Evolutionary conservation across 805 yeast species (phyloP), one percentile per base, ranked within the genome.

Genomic region (Osmozyma mogii): DNA sequence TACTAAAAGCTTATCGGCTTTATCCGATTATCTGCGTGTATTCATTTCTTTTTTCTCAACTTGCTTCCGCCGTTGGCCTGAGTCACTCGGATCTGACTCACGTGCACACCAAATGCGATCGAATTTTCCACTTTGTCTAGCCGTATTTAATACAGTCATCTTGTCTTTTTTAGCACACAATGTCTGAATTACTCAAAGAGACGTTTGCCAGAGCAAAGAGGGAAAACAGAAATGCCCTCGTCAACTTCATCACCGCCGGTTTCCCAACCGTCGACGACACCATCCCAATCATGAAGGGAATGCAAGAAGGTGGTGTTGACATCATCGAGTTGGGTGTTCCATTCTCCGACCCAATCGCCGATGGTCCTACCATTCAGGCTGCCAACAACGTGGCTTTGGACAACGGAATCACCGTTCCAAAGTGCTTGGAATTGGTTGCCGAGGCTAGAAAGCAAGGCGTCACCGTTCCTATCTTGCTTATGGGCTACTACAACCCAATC

Each of bases 401-500:
- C 15, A 89, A 92, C 47, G 94, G 94, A 9, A 73, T 87, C 36
- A 79, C 85, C 17, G 76, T 85, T 39, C 52, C 62, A 6, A 65
- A 68, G 47, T 77, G 85, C 41, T 60, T 92, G 36, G 87, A 82
- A 10, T 52, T 84, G 25, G 84, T 92, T 15, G 58, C 64, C 35
- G 51, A 71, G 43, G 96, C 97, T 18, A 74, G 99, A 61, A 61
- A 58, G 4, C 71, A 67, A 19, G 97, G 98, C 34, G 84, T 92
- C 32, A 75, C 83, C 22, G 74, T 88, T 12, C 99, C 99, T 13
- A 72, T 92, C 33, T 68, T 92, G 25, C 70, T 92, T 31, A 92
- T 92, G 99, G 99, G 99, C 36, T 92, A 92, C 70, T 92, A 85
- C 64, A 92, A 92, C 60, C 99, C 99, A 10, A 76, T 92, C 41